These are phyloP conservation scores for Sporormia fimetaria DNA, from an alignment of 495 filamentous ascomycete genomes.

Conservation along the genomic window DNA sequence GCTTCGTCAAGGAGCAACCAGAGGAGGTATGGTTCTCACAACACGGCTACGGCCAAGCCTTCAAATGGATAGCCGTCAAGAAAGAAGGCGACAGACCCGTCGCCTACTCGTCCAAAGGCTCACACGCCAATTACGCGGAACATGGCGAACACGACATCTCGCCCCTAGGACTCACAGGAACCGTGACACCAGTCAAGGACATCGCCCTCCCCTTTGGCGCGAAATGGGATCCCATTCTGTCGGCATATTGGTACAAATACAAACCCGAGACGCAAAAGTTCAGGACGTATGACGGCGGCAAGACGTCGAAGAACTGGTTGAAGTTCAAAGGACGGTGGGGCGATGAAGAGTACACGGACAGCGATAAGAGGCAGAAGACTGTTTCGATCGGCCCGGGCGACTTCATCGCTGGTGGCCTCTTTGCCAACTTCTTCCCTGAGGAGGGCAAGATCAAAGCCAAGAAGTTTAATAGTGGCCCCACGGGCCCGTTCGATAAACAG, in stretches of 20 bases:
- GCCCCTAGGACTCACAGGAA: constrained; percentile 22
- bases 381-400: constrained; percentile 33
- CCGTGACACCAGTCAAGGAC: constrained; percentile 14
- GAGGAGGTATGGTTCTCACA: constrained; percentile 53
- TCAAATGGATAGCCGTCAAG: constrained; percentile 45
- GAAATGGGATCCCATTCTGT: constrained; percentile 44
- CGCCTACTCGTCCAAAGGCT: constrained; percentile 45
- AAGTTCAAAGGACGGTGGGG: constrained; percentile 48
- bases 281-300: constrained; percentile 29
- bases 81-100: constrained; percentile 37
- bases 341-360: constrained; percentile 43
- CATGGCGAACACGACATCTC: constrained; percentile 33
- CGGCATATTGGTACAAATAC: constrained; percentile 43
- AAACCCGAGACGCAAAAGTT: constrained; percentile 34
- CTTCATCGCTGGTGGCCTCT: constrained; percentile 34
- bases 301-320: constrained; percentile 41
- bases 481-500: constrained; percentile 24
- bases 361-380: constrained; percentile 24
- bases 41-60: constrained; percentile 51
- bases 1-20: constrained; percentile 48
- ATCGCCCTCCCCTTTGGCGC: constrained; percentile 19
- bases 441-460: constrained; percentile 15
- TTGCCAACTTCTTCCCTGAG: constrained; percentile 31
- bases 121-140: constrained; percentile 49
- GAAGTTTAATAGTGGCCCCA: constrained; percentile 21